A percentile compares a stretch with the other conserved stretches of the same genome.
Conservation (phyloP, 331 rosid species). For the Malus hybrid region DNA sequence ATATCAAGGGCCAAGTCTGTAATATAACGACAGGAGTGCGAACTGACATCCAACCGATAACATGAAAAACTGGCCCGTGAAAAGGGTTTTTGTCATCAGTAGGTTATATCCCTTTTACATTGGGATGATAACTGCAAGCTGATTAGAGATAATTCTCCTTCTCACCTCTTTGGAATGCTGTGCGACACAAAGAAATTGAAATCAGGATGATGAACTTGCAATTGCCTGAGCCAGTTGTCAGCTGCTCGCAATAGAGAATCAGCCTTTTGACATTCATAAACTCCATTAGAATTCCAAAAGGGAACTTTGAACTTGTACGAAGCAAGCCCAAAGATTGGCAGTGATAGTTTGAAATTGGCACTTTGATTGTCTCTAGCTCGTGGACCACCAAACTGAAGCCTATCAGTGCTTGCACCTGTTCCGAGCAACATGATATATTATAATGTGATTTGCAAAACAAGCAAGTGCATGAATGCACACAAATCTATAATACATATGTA, state of each 20-base stretch:
- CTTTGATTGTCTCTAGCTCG: constrained; percentile 30
- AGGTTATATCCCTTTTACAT: neutral
- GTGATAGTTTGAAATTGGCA: constrained; percentile 39
- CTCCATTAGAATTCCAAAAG: constrained; percentile 64
- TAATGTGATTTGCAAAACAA: neutral
- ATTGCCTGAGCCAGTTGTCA: constrained; percentile 59
- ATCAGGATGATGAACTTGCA: constrained; percentile 69
- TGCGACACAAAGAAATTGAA: constrained; percentile 58
- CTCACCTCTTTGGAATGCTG: constrained; percentile 42
- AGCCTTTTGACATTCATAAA: constrained; percentile 47
- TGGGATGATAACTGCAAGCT: constrained; percentile 7
- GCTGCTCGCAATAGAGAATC: constrained; percentile 63
- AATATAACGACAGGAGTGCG: constrained; percentile 1
- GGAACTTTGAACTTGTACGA: constrained; percentile 65
- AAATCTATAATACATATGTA: neutral
- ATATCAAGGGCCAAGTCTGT: constrained; percentile 23
- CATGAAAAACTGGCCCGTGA: constrained; percentile 15
- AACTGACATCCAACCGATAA: constrained; percentile 14
- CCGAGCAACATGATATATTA: constrained; percentile 20
- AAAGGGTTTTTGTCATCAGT: neutral
- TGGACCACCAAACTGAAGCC: constrained; percentile 34
- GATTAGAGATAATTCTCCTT: neutral
- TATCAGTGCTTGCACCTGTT: constrained; percentile 56
- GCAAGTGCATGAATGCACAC: neutral
- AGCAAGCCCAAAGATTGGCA: constrained; percentile 80